Percentiles rank a stretch among this genome's conserved stretches.
These are phyloP conservation scores for Neoarthrinium moseri DNA, from an alignment of 2,329 filamentous ascomycete species.

Conservation along the genomic window DNA sequence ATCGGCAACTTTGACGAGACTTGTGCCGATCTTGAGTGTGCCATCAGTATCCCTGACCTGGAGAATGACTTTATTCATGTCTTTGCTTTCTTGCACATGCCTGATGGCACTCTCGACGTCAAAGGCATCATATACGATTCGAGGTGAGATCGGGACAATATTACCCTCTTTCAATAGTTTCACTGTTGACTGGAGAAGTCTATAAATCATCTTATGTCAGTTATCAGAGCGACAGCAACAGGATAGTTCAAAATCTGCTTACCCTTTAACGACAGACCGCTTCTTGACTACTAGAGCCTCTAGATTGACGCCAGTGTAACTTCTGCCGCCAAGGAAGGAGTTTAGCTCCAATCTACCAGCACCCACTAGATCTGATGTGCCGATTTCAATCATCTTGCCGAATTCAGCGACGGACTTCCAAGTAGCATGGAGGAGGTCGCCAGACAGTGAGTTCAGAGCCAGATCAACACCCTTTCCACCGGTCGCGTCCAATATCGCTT, in stretches of 20 bases:
- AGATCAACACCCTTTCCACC: constrained; percentile 7
- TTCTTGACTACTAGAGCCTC: not conserved
- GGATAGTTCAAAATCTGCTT: not conserved
- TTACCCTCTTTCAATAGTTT: constrained; percentile 12
- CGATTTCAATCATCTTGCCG: constrained; percentile 1
- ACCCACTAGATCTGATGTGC: constrained; percentile 23
- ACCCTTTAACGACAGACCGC: not conserved
- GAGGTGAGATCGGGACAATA: constrained; percentile 16
- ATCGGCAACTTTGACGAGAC: not conserved
- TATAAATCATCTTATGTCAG: too few species aligned
- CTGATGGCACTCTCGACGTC: constrained; percentile 30
- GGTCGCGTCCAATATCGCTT: not conserved
- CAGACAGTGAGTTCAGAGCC: constrained; percentile 16
- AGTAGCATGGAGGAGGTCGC: constrained; percentile 2
- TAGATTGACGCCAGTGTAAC: constrained; percentile 1
- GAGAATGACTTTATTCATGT: constrained; percentile 34
- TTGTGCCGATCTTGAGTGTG: not conserved
- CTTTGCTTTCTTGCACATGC: constrained; percentile 33
- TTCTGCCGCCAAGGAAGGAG: constrained; percentile 22
- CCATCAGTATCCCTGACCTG: not conserved
- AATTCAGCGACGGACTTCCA: constrained; percentile 3
- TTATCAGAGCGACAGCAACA: too few species aligned
- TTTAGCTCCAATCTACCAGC: constrained; percentile 31
- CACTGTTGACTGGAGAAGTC: constrained; percentile 3
- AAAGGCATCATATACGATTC: constrained; percentile 18